phyloP scores from a whole-genome alignment of 1,284 basidiomycete species.

The Vanrija sp. region DNA sequence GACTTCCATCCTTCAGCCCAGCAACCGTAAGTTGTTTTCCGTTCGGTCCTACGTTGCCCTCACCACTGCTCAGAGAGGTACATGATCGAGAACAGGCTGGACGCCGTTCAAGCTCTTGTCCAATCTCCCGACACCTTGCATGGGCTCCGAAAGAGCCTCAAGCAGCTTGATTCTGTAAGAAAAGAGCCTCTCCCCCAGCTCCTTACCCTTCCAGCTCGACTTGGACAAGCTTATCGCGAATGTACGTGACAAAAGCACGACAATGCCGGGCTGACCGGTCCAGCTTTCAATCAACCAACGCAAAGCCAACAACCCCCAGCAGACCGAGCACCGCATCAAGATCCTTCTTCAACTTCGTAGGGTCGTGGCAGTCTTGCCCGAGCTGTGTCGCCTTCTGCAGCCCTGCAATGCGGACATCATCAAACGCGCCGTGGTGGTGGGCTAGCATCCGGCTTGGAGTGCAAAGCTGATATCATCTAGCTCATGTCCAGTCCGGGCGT shows the following conservation, averaged over 20 bases:
- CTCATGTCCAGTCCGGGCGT: too few species aligned
- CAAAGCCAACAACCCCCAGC: slow-evolving; percentile 1
- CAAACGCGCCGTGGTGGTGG: too few species aligned
- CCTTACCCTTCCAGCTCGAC: slow-evolving; percentile 57
- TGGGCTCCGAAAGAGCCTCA: slow-evolving; percentile 65
- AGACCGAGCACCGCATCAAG: slow-evolving; percentile 23
- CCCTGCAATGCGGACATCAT: too few species aligned
- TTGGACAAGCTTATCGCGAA: slow-evolving; percentile 79
- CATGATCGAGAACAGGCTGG: slow-evolving; percentile 72
- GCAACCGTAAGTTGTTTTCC: slow-evolving; percentile 56
- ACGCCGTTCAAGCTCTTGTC: slow-evolving; percentile 77
- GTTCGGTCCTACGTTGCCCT: background rate
- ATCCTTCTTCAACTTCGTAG: slow-evolving; percentile 27
- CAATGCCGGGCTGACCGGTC: background rate
- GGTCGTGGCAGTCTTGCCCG: slow-evolving; percentile 12
- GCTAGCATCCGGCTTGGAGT: too few species aligned
- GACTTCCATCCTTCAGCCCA: slow-evolving; percentile 75
- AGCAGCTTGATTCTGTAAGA: slow-evolving; percentile 57
- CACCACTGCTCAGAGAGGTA: slow-evolving; percentile 52
- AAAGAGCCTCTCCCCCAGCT: slow-evolving; percentile 5
- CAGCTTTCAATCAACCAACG: slow-evolving; percentile 15
- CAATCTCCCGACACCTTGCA: slow-evolving; percentile 69
- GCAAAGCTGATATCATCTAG: background rate
- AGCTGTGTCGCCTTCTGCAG: background rate
- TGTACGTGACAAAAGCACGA: slow-evolving; percentile 49